These are phyloP conservation scores for Aspergillus sp. DNA, from an alignment of 2,329 filamentous ascomycete genomes.

Conservation along the genomic window DNA sequence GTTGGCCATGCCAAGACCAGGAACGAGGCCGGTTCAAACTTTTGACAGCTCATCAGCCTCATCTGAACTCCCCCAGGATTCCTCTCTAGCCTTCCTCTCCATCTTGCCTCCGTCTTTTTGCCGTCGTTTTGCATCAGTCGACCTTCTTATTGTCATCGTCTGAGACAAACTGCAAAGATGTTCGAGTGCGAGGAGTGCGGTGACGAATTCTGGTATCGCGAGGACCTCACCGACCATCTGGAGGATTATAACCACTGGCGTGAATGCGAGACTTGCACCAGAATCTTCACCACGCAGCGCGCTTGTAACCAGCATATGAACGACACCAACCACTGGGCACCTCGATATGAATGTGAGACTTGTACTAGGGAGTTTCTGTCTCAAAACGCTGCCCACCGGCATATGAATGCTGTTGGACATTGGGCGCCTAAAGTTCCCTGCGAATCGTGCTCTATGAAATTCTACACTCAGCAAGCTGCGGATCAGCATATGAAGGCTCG, in stretches of 20 bases:
- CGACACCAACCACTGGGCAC: constrained; percentile 12
- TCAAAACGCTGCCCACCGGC: constrained; percentile 18
- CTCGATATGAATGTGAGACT: constrained; percentile 22
- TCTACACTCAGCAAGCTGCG: constrained; percentile 10
- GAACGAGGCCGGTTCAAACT: no score
- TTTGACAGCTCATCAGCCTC: no score
- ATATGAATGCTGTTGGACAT: constrained; percentile 26
- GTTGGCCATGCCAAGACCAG: no score
- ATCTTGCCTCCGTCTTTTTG: neutral
- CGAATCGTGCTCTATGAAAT: constrained; percentile 20
- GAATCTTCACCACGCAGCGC: constrained; percentile 6
- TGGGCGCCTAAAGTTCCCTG: constrained; percentile 19
- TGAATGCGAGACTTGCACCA: constrained; percentile 19
- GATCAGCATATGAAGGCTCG: constrained; percentile 21
- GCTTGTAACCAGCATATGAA: constrained; percentile 19
- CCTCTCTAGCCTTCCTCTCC: neutral
- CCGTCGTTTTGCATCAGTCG: neutral
- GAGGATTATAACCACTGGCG: constrained; percentile 16
- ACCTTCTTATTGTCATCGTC: neutral
- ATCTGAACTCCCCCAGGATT: neutral
- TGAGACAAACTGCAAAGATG: neutral
- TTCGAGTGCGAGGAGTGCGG: constrained; percentile 12
- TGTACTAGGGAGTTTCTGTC: constrained; percentile 20
- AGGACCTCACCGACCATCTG: constrained; percentile 14
- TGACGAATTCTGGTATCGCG: constrained; percentile 4